Conservation (phyloP, 2,329 filamentous ascomycete genomes). For the Aureobasidium leucospermi region DNA sequence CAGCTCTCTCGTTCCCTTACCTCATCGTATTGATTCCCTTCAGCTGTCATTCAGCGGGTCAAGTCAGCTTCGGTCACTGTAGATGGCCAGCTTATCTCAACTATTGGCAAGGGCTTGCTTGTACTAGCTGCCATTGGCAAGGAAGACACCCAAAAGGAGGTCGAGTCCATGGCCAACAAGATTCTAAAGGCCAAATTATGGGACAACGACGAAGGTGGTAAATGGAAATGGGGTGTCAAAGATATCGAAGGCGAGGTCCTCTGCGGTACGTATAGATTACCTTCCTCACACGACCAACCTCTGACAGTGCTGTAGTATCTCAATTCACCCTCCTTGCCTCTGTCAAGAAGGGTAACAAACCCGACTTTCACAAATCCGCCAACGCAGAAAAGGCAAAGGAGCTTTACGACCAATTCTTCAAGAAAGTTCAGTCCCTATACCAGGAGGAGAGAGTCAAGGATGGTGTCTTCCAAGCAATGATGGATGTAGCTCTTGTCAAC, state of each 20-base stretch:
- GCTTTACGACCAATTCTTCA: slow-evolving; percentile 78
- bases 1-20: not conserved
- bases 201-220: slow-evolving; percentile 69
- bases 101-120: slow-evolving; percentile 81
- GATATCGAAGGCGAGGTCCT: slow-evolving; percentile 88
- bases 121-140: slow-evolving; percentile 89
- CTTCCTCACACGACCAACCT: not conserved
- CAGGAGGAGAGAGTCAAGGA: slow-evolving; percentile 72
- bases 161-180: slow-evolving; percentile 74
- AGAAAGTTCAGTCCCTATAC: slow-evolving; percentile 67
- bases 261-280: slow-evolving; percentile 60
- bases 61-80: slow-evolving; percentile 94
- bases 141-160: slow-evolving; percentile 83
- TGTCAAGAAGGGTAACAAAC: slow-evolving; percentile 93
- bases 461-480: slow-evolving; percentile 98
- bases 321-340: slow-evolving; percentile 92
- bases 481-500: slow-evolving; percentile 91
- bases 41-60: slow-evolving; percentile 88
- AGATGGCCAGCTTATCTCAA: slow-evolving; percentile 81
- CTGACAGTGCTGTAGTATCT: slow-evolving; percentile 59
- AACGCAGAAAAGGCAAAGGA: slow-evolving; percentile 68
- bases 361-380: slow-evolving; percentile 86
- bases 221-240: slow-evolving; percentile 88
- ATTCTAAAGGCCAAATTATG: slow-evolving; percentile 85
- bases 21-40: slow-evolving; percentile 20